A percentile compares a stretch with the other conserved stretches of the same genome.
phyloP scores from a whole-genome alignment of 108 stramenopile species.

The Cyclotella baltica region DNA sequence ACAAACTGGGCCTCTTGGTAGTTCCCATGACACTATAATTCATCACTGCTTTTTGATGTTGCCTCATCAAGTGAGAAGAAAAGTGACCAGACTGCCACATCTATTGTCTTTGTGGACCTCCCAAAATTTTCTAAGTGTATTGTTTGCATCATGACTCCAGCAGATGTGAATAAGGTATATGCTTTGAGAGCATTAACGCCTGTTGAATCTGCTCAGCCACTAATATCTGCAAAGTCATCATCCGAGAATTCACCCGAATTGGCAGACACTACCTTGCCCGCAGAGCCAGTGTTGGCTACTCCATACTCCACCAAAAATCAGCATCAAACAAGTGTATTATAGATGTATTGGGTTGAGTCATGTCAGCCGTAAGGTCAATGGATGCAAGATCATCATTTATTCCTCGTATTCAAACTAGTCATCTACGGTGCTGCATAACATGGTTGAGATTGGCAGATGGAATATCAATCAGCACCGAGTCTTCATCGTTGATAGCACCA shows the following conservation, averaged over 20 bases:
- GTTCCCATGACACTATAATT: constrained; percentile 39
- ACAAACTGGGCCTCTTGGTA: constrained; percentile 8
- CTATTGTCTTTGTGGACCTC: constrained; percentile 65
- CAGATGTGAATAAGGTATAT: constrained; percentile 42
- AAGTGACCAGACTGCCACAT: constrained; percentile 67
- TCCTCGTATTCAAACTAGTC: constrained; percentile 42
- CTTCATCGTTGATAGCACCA: not conserved
- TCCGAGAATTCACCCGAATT: constrained; percentile 21
- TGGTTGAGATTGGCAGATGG: not conserved
- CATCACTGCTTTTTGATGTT: constrained; percentile 28
- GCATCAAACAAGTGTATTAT: not conserved
- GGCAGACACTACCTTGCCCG: not conserved
- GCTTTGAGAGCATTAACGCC: constrained; percentile 13
- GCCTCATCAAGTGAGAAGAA: constrained; percentile 47
- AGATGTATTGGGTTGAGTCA: constrained; percentile 12
- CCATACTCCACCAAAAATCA: not conserved
- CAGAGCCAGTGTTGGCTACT: not conserved
- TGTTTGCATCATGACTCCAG: constrained; percentile 10
- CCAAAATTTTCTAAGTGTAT: constrained; percentile 53
- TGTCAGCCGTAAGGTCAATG: constrained; percentile 53
- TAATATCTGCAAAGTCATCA: constrained; percentile 58
- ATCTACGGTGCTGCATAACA: not conserved
- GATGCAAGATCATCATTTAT: constrained; percentile 53
- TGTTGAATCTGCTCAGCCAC: constrained; percentile 34
- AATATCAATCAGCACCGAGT: not conserved